A percentile compares a stretch with the other conserved stretches of the same genome.
These are phyloP conservation scores for Scheffersomyces stambukii DNA, from an alignment of 1,139 yeast genomes.

Conservation along the genomic window DNA sequence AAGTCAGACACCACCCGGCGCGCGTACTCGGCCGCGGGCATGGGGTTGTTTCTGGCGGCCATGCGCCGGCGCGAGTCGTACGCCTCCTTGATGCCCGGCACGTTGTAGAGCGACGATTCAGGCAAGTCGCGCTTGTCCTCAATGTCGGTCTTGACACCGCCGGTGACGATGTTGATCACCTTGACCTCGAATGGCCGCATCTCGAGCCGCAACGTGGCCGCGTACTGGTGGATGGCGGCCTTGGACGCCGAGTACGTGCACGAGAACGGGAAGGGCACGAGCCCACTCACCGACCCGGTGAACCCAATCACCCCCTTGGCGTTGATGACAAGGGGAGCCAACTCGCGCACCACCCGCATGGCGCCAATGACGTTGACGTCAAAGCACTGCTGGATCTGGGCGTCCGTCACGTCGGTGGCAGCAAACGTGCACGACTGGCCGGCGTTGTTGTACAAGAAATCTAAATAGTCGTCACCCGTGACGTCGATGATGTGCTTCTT, in stretches of 20 bases:
- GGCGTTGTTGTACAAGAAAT: slow-evolving; percentile 50
- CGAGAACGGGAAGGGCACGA: slow-evolving; percentile 68
- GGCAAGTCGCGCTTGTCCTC: slow-evolving; percentile 51
- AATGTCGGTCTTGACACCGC: slow-evolving; percentile 67
- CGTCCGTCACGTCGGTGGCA: slow-evolving; percentile 63
- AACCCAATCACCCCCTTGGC: slow-evolving; percentile 71
- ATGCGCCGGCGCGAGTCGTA: slow-evolving; percentile 52
- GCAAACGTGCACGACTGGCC: slow-evolving; percentile 67
- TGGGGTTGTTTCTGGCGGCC: slow-evolving; percentile 60
- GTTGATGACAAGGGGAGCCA: slow-evolving; percentile 53
- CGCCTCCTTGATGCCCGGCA: slow-evolving; percentile 45
- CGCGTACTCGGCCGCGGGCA: slow-evolving; percentile 56
- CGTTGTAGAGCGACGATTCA: slow-evolving; percentile 48
- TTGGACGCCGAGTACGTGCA: slow-evolving; percentile 67
- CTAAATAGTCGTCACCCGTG: slow-evolving; percentile 42
- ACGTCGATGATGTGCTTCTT: slow-evolving; percentile 32
- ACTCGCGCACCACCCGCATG: slow-evolving; percentile 57
- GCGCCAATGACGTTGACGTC: slow-evolving; percentile 72
- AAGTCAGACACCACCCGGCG: slow-evolving; percentile 48
- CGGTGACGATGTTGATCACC: slow-evolving; percentile 45
- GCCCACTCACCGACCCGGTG: slow-evolving; percentile 71
- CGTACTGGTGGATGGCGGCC: slow-evolving; percentile 72
- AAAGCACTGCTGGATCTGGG: slow-evolving; percentile 49
- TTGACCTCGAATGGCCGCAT: slow-evolving; percentile 69
- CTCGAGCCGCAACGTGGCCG: slow-evolving; percentile 58